Base-by-base conservation (phyloP, 345 rosid genomes). In the Aquilaria sinensis region DNA sequence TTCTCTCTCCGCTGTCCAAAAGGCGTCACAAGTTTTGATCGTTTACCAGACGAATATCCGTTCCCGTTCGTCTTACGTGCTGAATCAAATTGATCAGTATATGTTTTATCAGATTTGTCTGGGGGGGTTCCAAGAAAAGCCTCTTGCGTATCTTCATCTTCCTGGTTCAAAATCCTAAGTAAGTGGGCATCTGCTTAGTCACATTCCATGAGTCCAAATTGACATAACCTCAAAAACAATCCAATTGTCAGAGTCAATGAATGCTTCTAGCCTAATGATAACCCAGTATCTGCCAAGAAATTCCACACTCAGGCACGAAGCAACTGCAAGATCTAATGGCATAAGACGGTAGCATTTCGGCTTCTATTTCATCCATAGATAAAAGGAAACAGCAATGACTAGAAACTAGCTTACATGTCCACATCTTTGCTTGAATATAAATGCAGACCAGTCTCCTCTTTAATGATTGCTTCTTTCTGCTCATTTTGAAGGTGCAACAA, bases 361-460 rank as follows among this genome's bases (percentile, higher is more conserved):
- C 7, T 37, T 37, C 43, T 1, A 37, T 7, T 37, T 37, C 43
- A 37, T 37, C 43, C 43, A 49, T 10, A 61, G 52, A 41, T 30
- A 6, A 23, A 12, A 46, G 8, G 7, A 48, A 60, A 45, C n/a
- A 66, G 3, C 57, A 66, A n/a, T 29, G 64, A 2, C 51, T 51
- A 15, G 61, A 72, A 47, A 37, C 7, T 5, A 11, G 66, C 96
- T 86, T 65, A 94, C 99, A 90, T 85, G 68, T 85, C 97, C 16
- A 94, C 83, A 65, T 90, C 99, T 81, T 84, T 88, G 63, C 79
- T 82, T 14, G 96, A 81, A 77, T 90, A 90, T 53, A 88, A 61
- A 69, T 90, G 91, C 74, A 90, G 56, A 74, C 74, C 75, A 13
- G 93, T 70, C 53, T 81, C 91, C 75, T 82, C 85, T 70, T 75